Evolutionary conservation across 768 basidiomycete species (phyloP), one percentile per base, ranked within the genome.

Genomic region (Russula griseocarnosa): DNA sequence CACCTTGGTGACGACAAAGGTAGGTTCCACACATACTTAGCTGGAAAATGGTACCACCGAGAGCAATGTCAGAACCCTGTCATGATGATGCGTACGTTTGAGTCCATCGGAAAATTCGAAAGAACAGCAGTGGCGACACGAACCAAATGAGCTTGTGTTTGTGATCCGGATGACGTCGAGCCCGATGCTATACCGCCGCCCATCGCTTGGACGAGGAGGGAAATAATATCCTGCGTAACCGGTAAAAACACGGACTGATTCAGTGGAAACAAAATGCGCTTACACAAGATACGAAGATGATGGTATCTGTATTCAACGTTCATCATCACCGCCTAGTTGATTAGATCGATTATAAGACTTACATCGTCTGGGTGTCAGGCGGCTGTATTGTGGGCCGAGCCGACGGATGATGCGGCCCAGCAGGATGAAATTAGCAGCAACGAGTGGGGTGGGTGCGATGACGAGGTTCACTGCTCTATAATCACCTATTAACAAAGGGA

Each of bases 391-490:
- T 5, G 51, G 47, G 18, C 67, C 65, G 10, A 68, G 57, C 16
- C 58, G 49, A 13, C 51, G 47, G 24, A 68, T 67, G 36, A 67
- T 61, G 34, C 61, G 66, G 14, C 67, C 67, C 3, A 68, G 32
- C 5, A 68, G 44, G 26, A 68, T 44, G 26, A 68, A 68, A 50
- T 68, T 67, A 13, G 66, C 67, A 10, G 65, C 67, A 28, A 68
- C 58, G 18, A 68, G 51, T 14, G 67, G 59, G 14, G 66, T 68
- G 22, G 67, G 67, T 20, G 66, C 67, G 11, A 68, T 24, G 30
- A 67, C 38, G 5, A 67, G 59, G 6, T 34, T 38, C 26, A 60
- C 42, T 14, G 52, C 59, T 26, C 67, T 67, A 55, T 8, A 30
- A 13, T 5, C 14, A 28, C 24, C 3, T 6, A 58, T 20, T 13